phyloP scores from a whole-genome alignment of 208 protist genomes.

The Crithidia mellificae region DNA sequence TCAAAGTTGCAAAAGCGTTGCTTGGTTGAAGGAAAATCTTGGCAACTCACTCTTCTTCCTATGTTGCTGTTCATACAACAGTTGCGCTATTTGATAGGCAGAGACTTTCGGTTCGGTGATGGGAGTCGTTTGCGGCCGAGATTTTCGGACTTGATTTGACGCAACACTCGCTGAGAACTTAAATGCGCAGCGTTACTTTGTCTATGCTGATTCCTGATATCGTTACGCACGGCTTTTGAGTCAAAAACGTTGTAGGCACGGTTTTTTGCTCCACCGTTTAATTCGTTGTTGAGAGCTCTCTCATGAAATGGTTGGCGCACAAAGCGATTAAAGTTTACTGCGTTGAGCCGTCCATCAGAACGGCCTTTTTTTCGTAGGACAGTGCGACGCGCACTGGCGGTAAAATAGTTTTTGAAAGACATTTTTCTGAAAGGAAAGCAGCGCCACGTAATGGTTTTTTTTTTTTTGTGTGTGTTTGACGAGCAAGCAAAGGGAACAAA shows the following conservation, averaged over 20 bases:
- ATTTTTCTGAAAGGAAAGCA: slow-evolving; percentile 15
- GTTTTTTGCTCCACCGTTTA: not conserved
- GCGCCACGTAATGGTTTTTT: no score
- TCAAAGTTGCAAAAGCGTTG: no score
- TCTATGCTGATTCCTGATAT: slow-evolving; percentile 9
- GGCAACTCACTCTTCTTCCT: no score
- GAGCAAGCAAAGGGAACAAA: not conserved
- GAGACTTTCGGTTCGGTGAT: slow-evolving; percentile 8
- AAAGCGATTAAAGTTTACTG: slow-evolving; percentile 33
- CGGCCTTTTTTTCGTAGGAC: slow-evolving; percentile 35
- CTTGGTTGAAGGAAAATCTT: no score
- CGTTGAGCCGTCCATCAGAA: slow-evolving; percentile 36
- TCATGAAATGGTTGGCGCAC: slow-evolving; percentile 47
- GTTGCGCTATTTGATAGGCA: slow-evolving; percentile 11
- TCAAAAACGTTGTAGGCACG: slow-evolving; percentile 39
- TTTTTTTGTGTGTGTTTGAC: no score
- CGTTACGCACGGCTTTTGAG: slow-evolving; percentile 14
- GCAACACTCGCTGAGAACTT: slow-evolving; percentile 28
- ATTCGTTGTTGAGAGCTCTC: slow-evolving; percentile 24
- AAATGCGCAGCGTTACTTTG: slow-evolving; percentile 24
- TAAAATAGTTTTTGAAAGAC: slow-evolving; percentile 60
- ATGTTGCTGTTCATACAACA: no score
- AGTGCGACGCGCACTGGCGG: slow-evolving; percentile 20
- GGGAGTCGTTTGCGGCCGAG: not conserved
- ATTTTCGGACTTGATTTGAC: slow-evolving; percentile 36